Percentiles rank a stretch among this genome's conserved stretches.
Evolutionary conservation across 176 grass and related monocot species (phyloP).

Genomic region (Triticum timopheevii): DNA sequence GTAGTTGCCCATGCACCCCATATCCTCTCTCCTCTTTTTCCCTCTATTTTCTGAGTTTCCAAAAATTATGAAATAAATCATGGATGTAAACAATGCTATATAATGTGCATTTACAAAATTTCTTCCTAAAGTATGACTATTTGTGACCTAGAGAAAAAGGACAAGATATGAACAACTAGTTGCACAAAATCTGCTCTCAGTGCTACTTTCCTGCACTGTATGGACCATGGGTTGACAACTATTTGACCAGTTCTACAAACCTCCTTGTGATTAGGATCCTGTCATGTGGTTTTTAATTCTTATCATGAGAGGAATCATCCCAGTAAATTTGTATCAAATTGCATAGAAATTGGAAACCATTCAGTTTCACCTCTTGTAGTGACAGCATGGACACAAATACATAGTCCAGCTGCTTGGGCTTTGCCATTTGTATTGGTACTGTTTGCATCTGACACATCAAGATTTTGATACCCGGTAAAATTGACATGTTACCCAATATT

Average conservation of each 20-base stretch:
- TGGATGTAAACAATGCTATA: too few species aligned
- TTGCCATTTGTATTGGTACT: neutral
- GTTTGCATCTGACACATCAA: neutral
- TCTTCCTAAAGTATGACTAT: neutral
- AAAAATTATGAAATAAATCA: too few species aligned
- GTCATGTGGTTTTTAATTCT: neutral
- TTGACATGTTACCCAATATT: neutral
- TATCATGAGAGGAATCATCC: neutral
- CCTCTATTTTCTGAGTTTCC: neutral
- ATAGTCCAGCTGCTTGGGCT: neutral
- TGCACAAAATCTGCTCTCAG: too few species aligned
- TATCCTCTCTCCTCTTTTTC: neutral
- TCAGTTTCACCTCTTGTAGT: neutral
- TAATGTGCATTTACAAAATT: too few species aligned
- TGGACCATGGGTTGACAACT: neutral
- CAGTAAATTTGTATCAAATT: neutral
- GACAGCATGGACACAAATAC: neutral
- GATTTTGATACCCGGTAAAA: neutral
- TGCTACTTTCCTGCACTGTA: neutral
- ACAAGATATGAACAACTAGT: too few species aligned
- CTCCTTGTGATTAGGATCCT: conserved; percentile 1
- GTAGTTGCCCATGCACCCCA: neutral
- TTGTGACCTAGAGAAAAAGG: too few species aligned
- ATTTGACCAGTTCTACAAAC: neutral
- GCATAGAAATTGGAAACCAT: neutral